These are phyloP conservation scores for Alternaria tenuissima DNA, from an alignment of 2,329 filamentous ascomycete genomes.

Conservation along the genomic window DNA sequence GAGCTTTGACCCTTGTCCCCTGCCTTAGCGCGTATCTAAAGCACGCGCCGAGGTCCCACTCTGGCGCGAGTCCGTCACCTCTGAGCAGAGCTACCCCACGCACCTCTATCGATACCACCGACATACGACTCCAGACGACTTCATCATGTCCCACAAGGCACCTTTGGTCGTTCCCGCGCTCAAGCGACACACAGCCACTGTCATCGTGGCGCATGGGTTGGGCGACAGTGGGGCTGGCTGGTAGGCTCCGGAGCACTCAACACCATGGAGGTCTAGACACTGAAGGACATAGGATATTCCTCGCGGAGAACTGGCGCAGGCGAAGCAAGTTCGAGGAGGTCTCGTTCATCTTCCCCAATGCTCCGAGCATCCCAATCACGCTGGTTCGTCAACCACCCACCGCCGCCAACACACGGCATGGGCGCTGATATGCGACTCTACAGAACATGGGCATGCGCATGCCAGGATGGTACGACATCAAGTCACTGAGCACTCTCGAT, in stretches of 20 bases:
- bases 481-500: constrained; percentile 57
- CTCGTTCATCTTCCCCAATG: constrained; percentile 93
- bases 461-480: constrained; percentile 88
- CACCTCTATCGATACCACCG: constrained; percentile 9
- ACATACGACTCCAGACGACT: constrained; percentile 5
- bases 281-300: constrained; percentile 64
- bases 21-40: constrained; percentile 32
- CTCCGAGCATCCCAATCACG: constrained; percentile 86
- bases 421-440: constrained; percentile 5
- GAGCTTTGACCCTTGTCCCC: constrained; percentile 36
- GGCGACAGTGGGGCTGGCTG: constrained; percentile 82
- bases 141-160: constrained; percentile 50
- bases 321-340: constrained; percentile 85
- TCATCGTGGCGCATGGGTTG: constrained; percentile 93
- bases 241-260: constrained; percentile 54
- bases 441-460: constrained; percentile 80
- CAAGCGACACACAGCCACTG: constrained; percentile 87
- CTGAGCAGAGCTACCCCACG: constrained; percentile 23
- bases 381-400: constrained; percentile 62
- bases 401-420: not conserved
- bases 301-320: constrained; percentile 87
- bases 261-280: constrained; percentile 4
- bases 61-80: constrained; percentile 10
- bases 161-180: constrained; percentile 78
- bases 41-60: constrained; percentile 29